Evolutionary conservation across 768 basidiomycete species (phyloP), one percentile per base, ranked within the genome.

Genomic region (Podaxis carcinomalis): DNA sequence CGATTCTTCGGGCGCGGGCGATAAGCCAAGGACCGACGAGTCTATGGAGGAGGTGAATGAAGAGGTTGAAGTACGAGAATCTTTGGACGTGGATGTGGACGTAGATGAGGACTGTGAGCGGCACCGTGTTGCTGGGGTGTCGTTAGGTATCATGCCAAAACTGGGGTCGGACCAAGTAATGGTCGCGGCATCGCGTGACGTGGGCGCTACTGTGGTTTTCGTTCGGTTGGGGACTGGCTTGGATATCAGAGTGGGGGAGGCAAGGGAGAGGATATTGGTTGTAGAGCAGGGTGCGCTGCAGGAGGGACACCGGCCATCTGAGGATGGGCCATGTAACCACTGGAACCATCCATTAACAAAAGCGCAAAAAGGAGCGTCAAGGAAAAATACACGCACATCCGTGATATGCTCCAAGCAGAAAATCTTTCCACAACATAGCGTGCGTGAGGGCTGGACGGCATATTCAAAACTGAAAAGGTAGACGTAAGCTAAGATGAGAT

Each of bases 291-390:
- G 64, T 7, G 70, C 69, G 63, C 73, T 70, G 57, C 73, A 74
- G 57, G 72, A 70, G 0, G 73, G 73, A 53, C 73, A 74, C 5
- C 67, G 66, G 2, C 72, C 72, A 56, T 72, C 68, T 0, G 72
- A 71, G 21, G 71, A 70, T 1, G 71, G 70, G 2, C 73, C 73
- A 35, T 71, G 69, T 23, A 74, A 57, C 73, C 73, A 74, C 73
- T 74, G 37, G 16, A 51, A 51, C n/a, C n/a, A 28, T 19, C 13
- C 2, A 49, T 50, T 27, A n/a, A 3, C 35, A 44, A 25, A 35
- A 19, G 42, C 16, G 40, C n/a, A 51, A 55, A 47, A 56, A 37
- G 13, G 21, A 42, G 27, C 1, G 27, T 5, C 27, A 28, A 28
- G 39, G 25, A 13, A 3, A 16, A 19, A 19, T 19, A 21, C 14